phyloP scores from a whole-genome alignment of 352 stramenopile species.

The Heterotrichella gracilis region DNA sequence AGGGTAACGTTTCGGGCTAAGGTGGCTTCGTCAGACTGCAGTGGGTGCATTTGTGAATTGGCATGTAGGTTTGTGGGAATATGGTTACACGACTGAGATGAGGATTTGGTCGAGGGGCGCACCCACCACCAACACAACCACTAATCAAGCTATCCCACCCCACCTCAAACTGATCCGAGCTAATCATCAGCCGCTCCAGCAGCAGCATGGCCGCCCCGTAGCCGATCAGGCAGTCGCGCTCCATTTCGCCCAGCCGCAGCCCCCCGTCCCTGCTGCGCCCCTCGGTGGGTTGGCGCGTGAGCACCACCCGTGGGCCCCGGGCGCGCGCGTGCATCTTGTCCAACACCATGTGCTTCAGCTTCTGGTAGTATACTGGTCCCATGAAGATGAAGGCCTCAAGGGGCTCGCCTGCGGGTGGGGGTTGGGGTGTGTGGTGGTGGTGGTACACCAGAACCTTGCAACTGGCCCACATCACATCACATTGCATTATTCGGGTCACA shows the following conservation, averaged over 20 bases:
- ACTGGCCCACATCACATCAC: no score
- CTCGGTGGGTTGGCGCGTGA: slow-evolving; percentile 95
- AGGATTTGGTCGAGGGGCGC: no score
- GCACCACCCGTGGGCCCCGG: slow-evolving; percentile 29
- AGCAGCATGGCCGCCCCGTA: slow-evolving; percentile 95
- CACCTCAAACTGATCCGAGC: slow-evolving; percentile 88
- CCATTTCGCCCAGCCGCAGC: slow-evolving; percentile 94
- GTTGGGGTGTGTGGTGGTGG: slow-evolving; percentile 37
- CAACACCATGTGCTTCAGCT: slow-evolving; percentile 99
- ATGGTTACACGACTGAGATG: no score
- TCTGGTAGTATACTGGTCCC: slow-evolving; percentile 98
- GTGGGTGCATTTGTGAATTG: no score
- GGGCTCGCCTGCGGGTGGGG: slow-evolving; percentile 44
- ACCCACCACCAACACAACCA: no score
- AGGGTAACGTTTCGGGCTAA: no score
- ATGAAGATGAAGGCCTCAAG: slow-evolving; percentile 98
- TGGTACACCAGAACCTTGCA: neutral
- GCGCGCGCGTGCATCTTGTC: slow-evolving; percentile 98
- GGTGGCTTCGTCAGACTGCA: no score
- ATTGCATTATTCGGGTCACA: neutral
- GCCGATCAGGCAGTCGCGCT: slow-evolving; percentile 95
- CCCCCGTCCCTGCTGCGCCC: slow-evolving; percentile 78
- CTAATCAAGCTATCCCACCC: no score
- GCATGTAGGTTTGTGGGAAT: no score
- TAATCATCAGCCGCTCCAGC: slow-evolving; percentile 97